Percentiles rank a stretch among this genome's conserved stretches.
Conservation (phyloP, 108 stramenopile species). For the Bacterosira constricta region DNA sequence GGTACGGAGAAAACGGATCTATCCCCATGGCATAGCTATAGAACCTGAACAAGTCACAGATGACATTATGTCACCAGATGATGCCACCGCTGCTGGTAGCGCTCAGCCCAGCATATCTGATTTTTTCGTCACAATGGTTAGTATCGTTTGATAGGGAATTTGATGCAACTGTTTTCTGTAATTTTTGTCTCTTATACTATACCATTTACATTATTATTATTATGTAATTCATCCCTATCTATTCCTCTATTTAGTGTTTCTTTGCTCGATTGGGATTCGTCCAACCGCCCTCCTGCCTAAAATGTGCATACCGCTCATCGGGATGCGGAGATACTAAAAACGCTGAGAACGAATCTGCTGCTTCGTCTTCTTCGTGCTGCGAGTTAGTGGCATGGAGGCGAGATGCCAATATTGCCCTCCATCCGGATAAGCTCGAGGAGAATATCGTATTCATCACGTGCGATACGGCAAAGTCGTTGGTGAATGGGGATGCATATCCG, state of each 20-base stretch:
- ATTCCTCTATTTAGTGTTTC: slow-evolving; percentile 51
- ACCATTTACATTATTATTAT: neutral
- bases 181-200: neutral
- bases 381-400: slow-evolving; percentile 58
- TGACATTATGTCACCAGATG: neutral
- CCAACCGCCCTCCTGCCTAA: slow-evolving; percentile 76
- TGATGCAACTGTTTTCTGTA: neutral
- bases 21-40: slow-evolving; percentile 24
- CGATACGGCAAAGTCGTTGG: slow-evolving; percentile 52
- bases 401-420: slow-evolving; percentile 61
- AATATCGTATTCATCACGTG: slow-evolving; percentile 69
- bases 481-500: slow-evolving; percentile 59
- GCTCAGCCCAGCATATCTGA: slow-evolving; percentile 7
- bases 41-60: neutral
- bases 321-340: slow-evolving; percentile 25
- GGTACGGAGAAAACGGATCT: neutral
- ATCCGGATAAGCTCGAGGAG: slow-evolving; percentile 59
- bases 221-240: neutral
- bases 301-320: slow-evolving; percentile 58
- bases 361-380: slow-evolving; percentile 34
- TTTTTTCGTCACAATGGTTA: slow-evolving; percentile 49
- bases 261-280: slow-evolving; percentile 82
- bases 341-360: slow-evolving; percentile 7
- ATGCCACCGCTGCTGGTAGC: neutral
- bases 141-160: neutral